Conservation (phyloP, 2,329 filamentous ascomycete genomes). For the Phyllosticta capitalensis region DNA sequence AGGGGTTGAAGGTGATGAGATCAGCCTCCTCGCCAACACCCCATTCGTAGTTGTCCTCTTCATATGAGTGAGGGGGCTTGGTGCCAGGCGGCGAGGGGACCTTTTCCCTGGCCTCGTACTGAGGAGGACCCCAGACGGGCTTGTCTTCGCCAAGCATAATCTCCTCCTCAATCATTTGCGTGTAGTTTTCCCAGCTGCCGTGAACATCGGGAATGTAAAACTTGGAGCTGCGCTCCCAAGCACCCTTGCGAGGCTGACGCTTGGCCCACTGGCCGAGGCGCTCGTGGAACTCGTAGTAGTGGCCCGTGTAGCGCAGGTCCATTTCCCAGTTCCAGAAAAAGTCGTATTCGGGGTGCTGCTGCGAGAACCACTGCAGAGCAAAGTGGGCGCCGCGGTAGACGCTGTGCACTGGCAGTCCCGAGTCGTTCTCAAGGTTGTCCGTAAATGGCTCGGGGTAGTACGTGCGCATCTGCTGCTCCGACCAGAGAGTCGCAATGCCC, state of each 20-base stretch:
- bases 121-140: constrained; percentile 56
- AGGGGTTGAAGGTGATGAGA: constrained; percentile 65
- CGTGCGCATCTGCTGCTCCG: constrained; percentile 82
- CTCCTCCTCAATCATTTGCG: constrained; percentile 47
- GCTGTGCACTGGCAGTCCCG: constrained; percentile 61
- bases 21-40: constrained; percentile 68
- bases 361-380: constrained; percentile 42
- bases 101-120: constrained; percentile 33
- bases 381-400: constrained; percentile 62
- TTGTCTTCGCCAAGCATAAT: constrained; percentile 37
- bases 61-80: constrained; percentile 49
- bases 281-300: constrained; percentile 72
- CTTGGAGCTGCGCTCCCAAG: constrained; percentile 65
- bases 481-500: constrained; percentile 85
- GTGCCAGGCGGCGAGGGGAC: constrained; percentile 53
- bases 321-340: constrained; percentile 82
- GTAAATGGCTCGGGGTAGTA: constrained; percentile 84
- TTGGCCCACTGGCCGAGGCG: constrained; percentile 55
- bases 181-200: constrained; percentile 58
- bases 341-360: constrained; percentile 42
- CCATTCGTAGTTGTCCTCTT: constrained; percentile 62
- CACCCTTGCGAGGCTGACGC: constrained; percentile 58
- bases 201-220: constrained; percentile 64
- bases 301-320: constrained; percentile 70
- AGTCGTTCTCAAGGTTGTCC: constrained; percentile 49